Evolutionary conservation across 768 basidiomycete species (phyloP), one percentile per base, ranked within the genome.

Genomic region (Stropharia rugosoannulata): DNA sequence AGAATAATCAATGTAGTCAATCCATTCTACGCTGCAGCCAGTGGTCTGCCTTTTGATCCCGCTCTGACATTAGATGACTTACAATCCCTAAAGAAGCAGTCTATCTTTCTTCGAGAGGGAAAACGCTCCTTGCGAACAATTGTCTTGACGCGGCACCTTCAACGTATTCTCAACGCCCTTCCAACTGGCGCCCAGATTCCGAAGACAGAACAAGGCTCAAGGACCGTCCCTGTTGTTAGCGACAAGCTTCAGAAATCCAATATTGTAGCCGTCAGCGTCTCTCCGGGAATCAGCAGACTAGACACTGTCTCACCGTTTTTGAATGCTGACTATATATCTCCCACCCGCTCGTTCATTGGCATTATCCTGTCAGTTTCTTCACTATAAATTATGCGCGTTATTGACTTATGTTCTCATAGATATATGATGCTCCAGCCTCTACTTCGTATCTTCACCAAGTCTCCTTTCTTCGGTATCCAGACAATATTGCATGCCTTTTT

Each of bases 1-100:
- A 87, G 95, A n/a, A 82, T 97, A 59, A 75, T 98, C 66, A 86
- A 86, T 54, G 77, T 94, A 39, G 81, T 95, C 66, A 93, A 94
- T 56, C 93, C 93, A 2, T 92, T 93, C 62, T 97, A 96, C 62
- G 86, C 93, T 2, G 92, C 95, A 1, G 88, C 91, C 0, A 75
- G 82, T 3, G 78, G 81, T 4, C 45, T 62, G 60, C 73, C 66
- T 19, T 66, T 62, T 44, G 54, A 57, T 36, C 59, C 61, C 15
- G 62, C 64, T 41, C 52, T 72, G 54, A 39, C 59, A 12, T 42
- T 73, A 62, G 59, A 59, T 59, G 56, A 68, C 64, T 8, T 63
- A 12, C 32, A 43, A 67, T 13, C 39, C 32, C 38, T 54, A 39
- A 57, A 53, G 22, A 59, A 60, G 0, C 64, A 66, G 12, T 72